phyloP scores from a whole-genome alignment of 306 rosid species.

The Quercus alba region DNA sequence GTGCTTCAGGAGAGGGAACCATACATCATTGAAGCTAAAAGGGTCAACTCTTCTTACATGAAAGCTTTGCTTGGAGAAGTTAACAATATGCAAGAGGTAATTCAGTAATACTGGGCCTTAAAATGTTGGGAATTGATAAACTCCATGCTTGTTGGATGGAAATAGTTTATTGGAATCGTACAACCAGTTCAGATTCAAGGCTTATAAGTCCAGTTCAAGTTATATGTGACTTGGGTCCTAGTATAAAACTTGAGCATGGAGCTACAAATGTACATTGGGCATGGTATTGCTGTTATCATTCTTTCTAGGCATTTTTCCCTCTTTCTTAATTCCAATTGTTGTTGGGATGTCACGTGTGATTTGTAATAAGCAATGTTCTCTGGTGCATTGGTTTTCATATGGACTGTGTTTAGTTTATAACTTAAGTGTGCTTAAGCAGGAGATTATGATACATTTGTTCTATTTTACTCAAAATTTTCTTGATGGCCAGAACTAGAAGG shows the following conservation, averaged over 20 bases:
- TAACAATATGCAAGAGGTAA: conserved; percentile 36
- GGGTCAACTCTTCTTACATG: conserved; percentile 26
- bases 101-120: neutral
- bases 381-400: neutral
- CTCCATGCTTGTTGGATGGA: neutral
- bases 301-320: too few relatives aligned
- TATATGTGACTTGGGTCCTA: neutral
- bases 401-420: neutral
- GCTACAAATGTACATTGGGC: neutral
- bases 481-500: neutral
- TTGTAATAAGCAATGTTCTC: neutral
- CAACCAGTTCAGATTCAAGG: neutral
- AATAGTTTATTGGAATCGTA: neutral
- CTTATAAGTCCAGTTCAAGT: neutral
- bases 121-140: neutral
- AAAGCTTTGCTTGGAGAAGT: conserved; percentile 38
- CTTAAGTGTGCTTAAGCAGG: neutral
- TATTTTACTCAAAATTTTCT: neutral
- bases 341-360: neutral
- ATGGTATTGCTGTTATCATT: neutral
- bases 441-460: neutral
- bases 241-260: neutral
- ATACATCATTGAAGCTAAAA: conserved; percentile 30
- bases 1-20: conserved; percentile 51
- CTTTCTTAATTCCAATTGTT: neutral